phyloP scores from a whole-genome alignment of 257 asterid species.

The Orobanche coerulescens region DNA sequence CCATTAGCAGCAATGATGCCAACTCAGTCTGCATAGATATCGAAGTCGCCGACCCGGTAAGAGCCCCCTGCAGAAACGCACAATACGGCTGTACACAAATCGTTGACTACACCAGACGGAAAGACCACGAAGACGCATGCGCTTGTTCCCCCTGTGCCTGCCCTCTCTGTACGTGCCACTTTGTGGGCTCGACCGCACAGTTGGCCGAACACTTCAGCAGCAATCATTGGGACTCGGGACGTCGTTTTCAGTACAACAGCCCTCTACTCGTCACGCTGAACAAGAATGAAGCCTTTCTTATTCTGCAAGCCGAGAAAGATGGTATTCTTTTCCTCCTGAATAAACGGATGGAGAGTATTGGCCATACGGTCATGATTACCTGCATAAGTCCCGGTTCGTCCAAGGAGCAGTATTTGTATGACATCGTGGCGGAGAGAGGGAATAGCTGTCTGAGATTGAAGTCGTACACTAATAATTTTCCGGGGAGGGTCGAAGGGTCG shows the following conservation, averaged over 20 bases:
- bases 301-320: constrained; percentile 77
- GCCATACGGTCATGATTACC: constrained; percentile 62
- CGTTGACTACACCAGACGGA: constrained; percentile 42
- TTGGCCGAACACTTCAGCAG: constrained; percentile 68
- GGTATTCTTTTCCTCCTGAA: constrained; percentile 67
- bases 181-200: constrained; percentile 55
- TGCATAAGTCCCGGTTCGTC: constrained; percentile 69
- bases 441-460: constrained; percentile 77
- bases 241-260: constrained; percentile 70
- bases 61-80: constrained; percentile 62
- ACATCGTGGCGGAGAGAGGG: constrained; percentile 72
- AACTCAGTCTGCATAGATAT: constrained; percentile 45
- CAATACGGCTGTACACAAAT: constrained; percentile 68
- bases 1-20: constrained; percentile 38
- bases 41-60: constrained; percentile 44
- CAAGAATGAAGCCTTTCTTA: constrained; percentile 69
- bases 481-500: constrained; percentile 67
- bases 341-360: constrained; percentile 66
- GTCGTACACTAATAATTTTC: constrained; percentile 59
- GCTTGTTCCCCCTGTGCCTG: constrained; percentile 65
- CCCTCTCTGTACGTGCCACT: constrained; percentile 61
- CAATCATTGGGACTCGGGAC: constrained; percentile 79
- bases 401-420: constrained; percentile 56
- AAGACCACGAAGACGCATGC: constrained; percentile 69
- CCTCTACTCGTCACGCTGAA: constrained; percentile 56